Percentiles rank a stretch among this genome's conserved stretches.
These are phyloP conservation scores for Backusella australiensis DNA, from an alignment of 192 early-diverging fungal genomes.

Conservation along the genomic window DNA sequence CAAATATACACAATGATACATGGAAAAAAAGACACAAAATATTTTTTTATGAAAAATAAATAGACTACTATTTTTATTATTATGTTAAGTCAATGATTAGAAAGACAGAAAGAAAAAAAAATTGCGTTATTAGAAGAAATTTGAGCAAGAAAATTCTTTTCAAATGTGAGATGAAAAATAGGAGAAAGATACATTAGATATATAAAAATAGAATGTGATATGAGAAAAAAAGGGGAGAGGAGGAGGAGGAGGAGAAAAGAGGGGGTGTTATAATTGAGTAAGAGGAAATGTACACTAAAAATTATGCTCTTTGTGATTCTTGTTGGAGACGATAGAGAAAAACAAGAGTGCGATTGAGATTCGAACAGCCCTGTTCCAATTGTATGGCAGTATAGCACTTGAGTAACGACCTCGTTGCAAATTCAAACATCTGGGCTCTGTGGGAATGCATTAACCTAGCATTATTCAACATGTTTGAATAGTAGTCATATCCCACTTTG, in stretches of 20 bases:
- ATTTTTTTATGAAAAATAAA: neutral
- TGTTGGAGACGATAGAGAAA: slow-evolving; percentile 4
- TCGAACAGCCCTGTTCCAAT: slow-evolving; percentile 15
- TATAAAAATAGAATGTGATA: neutral
- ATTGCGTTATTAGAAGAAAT: neutral
- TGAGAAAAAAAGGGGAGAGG: neutral
- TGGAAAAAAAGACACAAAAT: neutral
- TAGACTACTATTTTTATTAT: neutral
- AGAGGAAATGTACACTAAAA: neutral
- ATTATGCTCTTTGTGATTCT: slow-evolving; percentile 6
- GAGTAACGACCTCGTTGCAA: slow-evolving; percentile 3
- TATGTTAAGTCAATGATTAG: neutral
- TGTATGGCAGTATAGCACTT: slow-evolving; percentile 16
- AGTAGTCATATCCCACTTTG: slow-evolving; percentile 18
- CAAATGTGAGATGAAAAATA: neutral
- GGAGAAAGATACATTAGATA: slow-evolving; percentile 4
- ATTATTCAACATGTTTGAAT: slow-evolving; percentile 21
- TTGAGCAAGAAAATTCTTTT: neutral
- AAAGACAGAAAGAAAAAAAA: neutral
- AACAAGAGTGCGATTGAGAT: slow-evolving; percentile 1
- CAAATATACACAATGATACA: neutral
- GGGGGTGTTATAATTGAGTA: neutral
- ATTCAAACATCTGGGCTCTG: slow-evolving; percentile 13
- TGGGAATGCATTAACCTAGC: slow-evolving; percentile 19
- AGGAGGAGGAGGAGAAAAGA: neutral